phyloP scores from a whole-genome alignment of 345 rosid species.

The Clausena lansium region DNA sequence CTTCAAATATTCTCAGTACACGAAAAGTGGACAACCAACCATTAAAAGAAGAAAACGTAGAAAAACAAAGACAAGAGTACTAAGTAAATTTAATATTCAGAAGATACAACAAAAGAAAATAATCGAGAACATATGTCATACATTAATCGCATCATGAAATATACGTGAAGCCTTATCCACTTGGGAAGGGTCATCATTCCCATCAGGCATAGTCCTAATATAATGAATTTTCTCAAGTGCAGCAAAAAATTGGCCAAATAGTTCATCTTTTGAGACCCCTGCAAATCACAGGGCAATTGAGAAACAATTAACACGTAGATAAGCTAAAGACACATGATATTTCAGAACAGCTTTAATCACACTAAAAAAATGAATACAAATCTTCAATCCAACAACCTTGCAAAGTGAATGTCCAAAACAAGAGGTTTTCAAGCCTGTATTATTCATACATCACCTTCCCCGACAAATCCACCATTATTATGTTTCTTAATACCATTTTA shows the following conservation, averaged over 20 bases:
- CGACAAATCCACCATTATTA: background rate
- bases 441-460: background rate
- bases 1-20: background rate
- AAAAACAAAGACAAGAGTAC: constrained; percentile 2
- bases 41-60: background rate
- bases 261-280: constrained; percentile 73
- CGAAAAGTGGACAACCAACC: constrained; percentile 3
- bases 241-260: constrained; percentile 69
- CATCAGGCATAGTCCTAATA: constrained; percentile 49
- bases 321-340: background rate
- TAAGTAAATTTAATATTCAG: constrained; percentile 1
- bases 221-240: constrained; percentile 76
- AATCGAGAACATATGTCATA: constrained; percentile 25
- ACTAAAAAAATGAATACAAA: background rate
- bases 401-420: background rate
- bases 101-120: constrained; percentile 19
- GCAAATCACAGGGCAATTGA: constrained; percentile 25
- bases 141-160: constrained; percentile 73
- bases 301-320: constrained; percentile 2
- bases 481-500: background rate
- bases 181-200: constrained; percentile 62
- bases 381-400: background rate
- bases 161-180: constrained; percentile 66
- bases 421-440: background rate
- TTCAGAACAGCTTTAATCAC: background rate